Evolutionary conservation across 2,329 filamentous ascomycete genomes (phyloP), one percentile per base, ranked within the genome.

Genomic region (Coniosporium tulheliwenetii): DNA sequence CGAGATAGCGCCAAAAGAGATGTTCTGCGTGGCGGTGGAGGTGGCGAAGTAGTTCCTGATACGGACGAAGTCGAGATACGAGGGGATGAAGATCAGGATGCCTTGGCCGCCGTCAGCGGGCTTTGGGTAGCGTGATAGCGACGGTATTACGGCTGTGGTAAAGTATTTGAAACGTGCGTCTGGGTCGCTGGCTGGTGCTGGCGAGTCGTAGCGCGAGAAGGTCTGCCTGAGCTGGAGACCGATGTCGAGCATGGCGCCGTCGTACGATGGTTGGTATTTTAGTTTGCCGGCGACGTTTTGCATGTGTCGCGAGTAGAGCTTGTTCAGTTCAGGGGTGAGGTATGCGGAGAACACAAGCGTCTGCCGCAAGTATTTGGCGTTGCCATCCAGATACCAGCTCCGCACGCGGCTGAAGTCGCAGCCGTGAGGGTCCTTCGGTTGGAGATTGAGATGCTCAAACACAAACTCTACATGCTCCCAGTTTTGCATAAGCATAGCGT

Each of bases 401-500:
- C 87, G 75, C 5, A 96, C 84, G 13, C 91, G 82, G 49, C 81
- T 84, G 57, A 96, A 94, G 64, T 98, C 91, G 53, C 85, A 93
- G 48, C 83, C 87, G 59, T 95, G 87, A 1, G 85, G 75, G 51
- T 93, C 84, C 53, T 81, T 85, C 32, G 91, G 89, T 52, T 93
- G 85, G 15, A 82, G 70, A 58, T 98, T 98, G 46, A 98, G 73
- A 57, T 94, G 85, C 46, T 85, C 78, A 54, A 96, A 87, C 51
- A 95, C 82, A 57, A 83, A 84, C 58, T 93, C 84, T 45, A 95
- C 75, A 56, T 98, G 89, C 53, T 95, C 86, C 87, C 89, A 96
- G 58, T 94, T 96, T 59, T 98, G 91, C 86, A 95, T 95, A 8
- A 93, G 74, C 35, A 95, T 73, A 0, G 86, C 86, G 59, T 96